Base-by-base conservation (phyloP, 1,284 basidiomycete species). In the Sanguinoderma infundibulare region DNA sequence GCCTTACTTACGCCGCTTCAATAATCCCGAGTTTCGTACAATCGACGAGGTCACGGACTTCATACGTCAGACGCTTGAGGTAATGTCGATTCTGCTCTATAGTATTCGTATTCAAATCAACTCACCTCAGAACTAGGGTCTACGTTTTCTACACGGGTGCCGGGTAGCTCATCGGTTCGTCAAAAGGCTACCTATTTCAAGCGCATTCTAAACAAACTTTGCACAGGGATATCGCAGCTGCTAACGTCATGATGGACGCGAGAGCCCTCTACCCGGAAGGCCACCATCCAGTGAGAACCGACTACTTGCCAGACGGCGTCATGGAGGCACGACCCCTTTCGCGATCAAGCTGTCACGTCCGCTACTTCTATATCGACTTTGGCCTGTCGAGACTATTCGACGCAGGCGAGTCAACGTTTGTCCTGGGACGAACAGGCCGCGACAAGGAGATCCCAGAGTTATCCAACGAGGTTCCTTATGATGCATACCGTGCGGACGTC, bases 171-270 rank as follows among this genome's bases (percentile, higher is more conserved):
- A 75, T 61, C 63, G 70, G 71, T 69, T 46, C 26, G 49, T 8
- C 10, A 17, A 0, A 54, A 14, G n/a, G n/a, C n/a, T n/a, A n/a
- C n/a, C n/a, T n/a, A 12, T 39, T 17, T 5, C 14, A 24, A 2
- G 46, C 22, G 47, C 22, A 14, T 36, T 4, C 28, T 5, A 22
- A n/a, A 40, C 39, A 10, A 12, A 40, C 5, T 15, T 40, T n/a
- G n/a, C n/a, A n/a, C 14, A 74, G 74, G 14, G 74, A 74, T 53
- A 70, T 70, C 6, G 66, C 68, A 0, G 26, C 60, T 2, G 61
- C 53, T 1, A 76, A 76, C 40, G 70, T 75, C 46, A 72, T 74
- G 72, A 73, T 75, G 71, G 73, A 75, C 53, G 72, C 53, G 1
- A 32, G 46, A 8, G 36, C 57, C 0, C 46, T 75, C 26, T 76